phyloP scores from a whole-genome alignment of 2,329 filamentous ascomycete species.

The Scedosporium boydii region DNA sequence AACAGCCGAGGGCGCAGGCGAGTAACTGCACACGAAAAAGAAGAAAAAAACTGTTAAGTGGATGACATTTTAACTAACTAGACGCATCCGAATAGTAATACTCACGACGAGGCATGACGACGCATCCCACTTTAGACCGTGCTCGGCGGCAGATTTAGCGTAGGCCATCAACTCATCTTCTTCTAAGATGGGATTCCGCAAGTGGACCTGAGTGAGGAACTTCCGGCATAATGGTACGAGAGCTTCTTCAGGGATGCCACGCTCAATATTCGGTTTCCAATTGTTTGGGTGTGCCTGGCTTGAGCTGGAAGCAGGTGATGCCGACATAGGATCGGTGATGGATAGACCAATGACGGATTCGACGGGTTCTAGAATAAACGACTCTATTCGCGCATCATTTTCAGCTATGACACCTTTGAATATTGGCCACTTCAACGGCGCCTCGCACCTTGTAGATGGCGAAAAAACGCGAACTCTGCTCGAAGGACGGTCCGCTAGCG shows the following conservation, averaged over 20 bases:
- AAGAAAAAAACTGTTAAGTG: too few species aligned
- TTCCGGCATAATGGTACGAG: slow-evolving; percentile 8
- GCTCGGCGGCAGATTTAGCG: slow-evolving; percentile 10
- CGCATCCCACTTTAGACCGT: slow-evolving; percentile 13
- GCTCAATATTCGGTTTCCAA: background rate
- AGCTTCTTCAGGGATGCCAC: slow-evolving; percentile 7
- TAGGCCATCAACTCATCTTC: slow-evolving; percentile 10
- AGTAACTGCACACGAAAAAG: slow-evolving; percentile 2
- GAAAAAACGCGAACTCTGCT: background rate
- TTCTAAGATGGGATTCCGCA: slow-evolving; percentile 15
- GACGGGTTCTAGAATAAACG: slow-evolving; percentile 1
- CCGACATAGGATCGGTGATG: too few species aligned
- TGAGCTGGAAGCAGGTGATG: too few species aligned
- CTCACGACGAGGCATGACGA: slow-evolving; percentile 13
- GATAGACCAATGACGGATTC: background rate
- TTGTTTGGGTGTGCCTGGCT: too few species aligned
- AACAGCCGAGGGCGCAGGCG: slow-evolving; percentile 8
- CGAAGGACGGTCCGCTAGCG: background rate
- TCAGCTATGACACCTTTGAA: slow-evolving; percentile 4
- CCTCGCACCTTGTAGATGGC: slow-evolving; percentile 4
- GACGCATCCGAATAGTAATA: background rate
- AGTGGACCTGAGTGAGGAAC: slow-evolving; percentile 14
- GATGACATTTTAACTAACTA: too few species aligned
- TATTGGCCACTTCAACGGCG: slow-evolving; percentile 7
- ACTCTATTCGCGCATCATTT: slow-evolving; percentile 5